Evolutionary conservation across 1,284 basidiomycete genomes (phyloP).

Genomic region (Amylostereum areolatum): DNA sequence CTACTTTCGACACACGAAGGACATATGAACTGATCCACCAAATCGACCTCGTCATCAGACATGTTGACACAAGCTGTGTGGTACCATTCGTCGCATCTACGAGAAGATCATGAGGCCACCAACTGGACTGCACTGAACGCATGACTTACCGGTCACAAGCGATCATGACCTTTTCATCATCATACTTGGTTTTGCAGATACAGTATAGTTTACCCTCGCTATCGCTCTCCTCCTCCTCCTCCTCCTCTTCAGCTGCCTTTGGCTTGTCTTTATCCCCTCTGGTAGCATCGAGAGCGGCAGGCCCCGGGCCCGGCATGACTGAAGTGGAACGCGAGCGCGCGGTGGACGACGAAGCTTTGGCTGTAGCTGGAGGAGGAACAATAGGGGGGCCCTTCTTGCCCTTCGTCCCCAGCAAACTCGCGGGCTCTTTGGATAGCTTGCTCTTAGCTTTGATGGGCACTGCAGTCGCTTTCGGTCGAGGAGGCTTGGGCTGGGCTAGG

Average conservation of each 20-base stretch:
- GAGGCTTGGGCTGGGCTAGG: no score
- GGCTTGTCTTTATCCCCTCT: constrained; percentile 22
- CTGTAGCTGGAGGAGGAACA: constrained; percentile 8
- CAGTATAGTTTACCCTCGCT: constrained; percentile 77
- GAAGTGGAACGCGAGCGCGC: constrained; percentile 63
- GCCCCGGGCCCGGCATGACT: constrained; percentile 40
- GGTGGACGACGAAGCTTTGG: constrained; percentile 24
- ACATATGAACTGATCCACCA: constrained; percentile 85
- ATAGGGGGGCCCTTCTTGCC: constrained; percentile 24
- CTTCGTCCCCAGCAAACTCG: constrained; percentile 9
- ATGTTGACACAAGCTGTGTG: constrained; percentile 77
- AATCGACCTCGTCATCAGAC: constrained; percentile 69
- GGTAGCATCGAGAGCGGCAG: neutral
- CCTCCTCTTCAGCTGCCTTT: constrained; percentile 30
- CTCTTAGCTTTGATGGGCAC: constrained; percentile 4
- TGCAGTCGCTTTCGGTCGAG: constrained; percentile 14
- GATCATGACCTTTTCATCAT: constrained; percentile 82
- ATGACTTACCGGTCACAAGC: constrained; percentile 78
- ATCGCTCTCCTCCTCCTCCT: constrained; percentile 46
- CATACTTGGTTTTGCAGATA: constrained; percentile 74
- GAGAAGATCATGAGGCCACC: neutral
- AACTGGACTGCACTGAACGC: neutral
- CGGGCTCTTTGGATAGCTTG: neutral
- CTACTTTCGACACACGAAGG: constrained; percentile 67
- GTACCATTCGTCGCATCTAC: constrained; percentile 86